A percentile compares a stretch with the other conserved stretches of the same genome.
These are phyloP conservation scores for Aureobasidium sp. DNA, from an alignment of 2,329 filamentous ascomycete species.

Conservation along the genomic window DNA sequence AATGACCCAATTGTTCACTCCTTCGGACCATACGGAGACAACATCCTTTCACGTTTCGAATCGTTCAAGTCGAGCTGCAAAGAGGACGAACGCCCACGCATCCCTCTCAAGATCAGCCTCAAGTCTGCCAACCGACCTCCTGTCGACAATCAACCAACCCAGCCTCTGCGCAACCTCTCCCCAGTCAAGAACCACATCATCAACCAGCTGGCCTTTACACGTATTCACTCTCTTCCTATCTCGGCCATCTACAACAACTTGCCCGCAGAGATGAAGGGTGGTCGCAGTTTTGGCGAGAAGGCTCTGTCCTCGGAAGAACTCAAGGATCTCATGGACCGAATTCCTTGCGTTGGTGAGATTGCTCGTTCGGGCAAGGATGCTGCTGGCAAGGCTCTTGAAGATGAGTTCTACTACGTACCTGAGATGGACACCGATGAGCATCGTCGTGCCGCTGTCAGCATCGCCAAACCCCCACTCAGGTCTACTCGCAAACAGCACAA, in stretches of 20 bases:
- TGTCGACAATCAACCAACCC: slow-evolving; percentile 14
- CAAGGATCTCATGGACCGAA: slow-evolving; percentile 63
- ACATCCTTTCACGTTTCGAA: slow-evolving; percentile 74
- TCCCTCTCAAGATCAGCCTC: slow-evolving; percentile 26
- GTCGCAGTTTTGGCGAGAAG: slow-evolving; percentile 28
- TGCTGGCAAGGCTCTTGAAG: slow-evolving; percentile 85
- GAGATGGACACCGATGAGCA: slow-evolving; percentile 76
- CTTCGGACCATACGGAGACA: slow-evolving; percentile 82
- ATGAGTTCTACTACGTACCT: slow-evolving; percentile 93
- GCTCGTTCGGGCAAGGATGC: slow-evolving; percentile 89
- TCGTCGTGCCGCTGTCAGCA: slow-evolving; percentile 71
- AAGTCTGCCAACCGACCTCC: slow-evolving; percentile 22
- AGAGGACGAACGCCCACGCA: slow-evolving; percentile 50
- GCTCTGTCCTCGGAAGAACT: slow-evolving; percentile 56
- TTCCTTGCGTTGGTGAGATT: slow-evolving; percentile 80
- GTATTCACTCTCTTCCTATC: slow-evolving; percentile 82
- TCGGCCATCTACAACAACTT: slow-evolving; percentile 85
- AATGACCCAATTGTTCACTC: slow-evolving; percentile 91
- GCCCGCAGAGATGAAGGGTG: slow-evolving; percentile 47
- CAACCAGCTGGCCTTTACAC: slow-evolving; percentile 93
- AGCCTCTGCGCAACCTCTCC: slow-evolving; percentile 27
- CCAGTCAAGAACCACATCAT: slow-evolving; percentile 75
- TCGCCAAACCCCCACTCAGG: slow-evolving; percentile 82
- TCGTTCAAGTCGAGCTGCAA: slow-evolving; percentile 57
- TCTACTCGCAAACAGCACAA: slow-evolving; percentile 95